Evolutionary conservation across 2,329 filamentous ascomycete genomes (phyloP), one percentile per base, ranked within the genome.

Genomic region (Hymenoscyphus fructigenus): DNA sequence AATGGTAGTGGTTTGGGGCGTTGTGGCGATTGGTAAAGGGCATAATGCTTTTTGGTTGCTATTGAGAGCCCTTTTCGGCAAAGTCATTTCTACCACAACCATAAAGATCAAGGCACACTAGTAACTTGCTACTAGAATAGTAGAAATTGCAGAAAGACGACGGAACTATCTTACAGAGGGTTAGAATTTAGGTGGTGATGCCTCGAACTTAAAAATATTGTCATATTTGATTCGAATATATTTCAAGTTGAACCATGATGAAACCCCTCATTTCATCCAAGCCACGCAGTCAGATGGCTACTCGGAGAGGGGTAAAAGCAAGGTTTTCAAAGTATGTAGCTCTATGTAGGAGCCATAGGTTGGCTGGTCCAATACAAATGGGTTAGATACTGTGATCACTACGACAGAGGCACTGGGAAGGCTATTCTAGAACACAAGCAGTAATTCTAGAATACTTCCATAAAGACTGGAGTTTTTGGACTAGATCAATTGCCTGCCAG

Each of bases 61-160:
- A 70, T 72, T 72, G 68, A 69, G 63, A 61, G n/a, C 63, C 62
- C n/a, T 62, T 69, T 59, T 56, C 38, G 32, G 66, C 59, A 38
- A 66, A 58, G 38, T 50, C 32, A 28, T 53, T 38, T 61, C 41
- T 7, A 60, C 28, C 44, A 64, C 34, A 34, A 53, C 14, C 47
- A 66, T 58, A 68, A 66, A 66, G 61, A 62, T 23, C 14, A 36
- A 36, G 34, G 34, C 14, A 36, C 34, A 36, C 34, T 5, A 32
- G 14, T 38, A 17, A 38, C 12, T 38, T 38, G 36, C 36, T 14
- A 38, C 14, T 3, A 38, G 36, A 38, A 38, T 14, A 38, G 1
- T 38, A 14, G 34, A 38, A 36, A 15, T 12, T 38, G 34, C 34
- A 38, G 36, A 38, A 38, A 38, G 4, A 15, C 14, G 36, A 38